Evolutionary conservation across 805 yeast species (phyloP).

Genomic region (Yamadazyma kitorensis): DNA sequence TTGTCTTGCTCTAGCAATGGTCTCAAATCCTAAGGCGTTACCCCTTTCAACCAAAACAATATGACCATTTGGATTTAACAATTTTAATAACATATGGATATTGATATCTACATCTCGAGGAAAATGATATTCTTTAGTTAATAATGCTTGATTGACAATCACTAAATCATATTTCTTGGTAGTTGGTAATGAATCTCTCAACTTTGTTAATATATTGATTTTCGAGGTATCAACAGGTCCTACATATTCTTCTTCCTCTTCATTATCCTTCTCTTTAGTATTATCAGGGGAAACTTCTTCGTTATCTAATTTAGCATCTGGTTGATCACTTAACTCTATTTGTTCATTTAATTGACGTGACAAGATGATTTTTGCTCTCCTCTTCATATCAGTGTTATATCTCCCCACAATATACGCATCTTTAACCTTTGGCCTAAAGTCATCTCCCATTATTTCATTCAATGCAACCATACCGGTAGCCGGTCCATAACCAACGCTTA

Average conservation of each 20-base stretch:
- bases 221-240: constrained; percentile 55
- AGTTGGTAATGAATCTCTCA: constrained; percentile 53
- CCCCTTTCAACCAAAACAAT: constrained; percentile 85
- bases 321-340: not conserved
- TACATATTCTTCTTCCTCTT: constrained; percentile 21
- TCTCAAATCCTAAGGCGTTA: constrained; percentile 83
- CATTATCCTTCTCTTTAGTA: constrained; percentile 6
- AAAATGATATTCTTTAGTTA: constrained; percentile 56
- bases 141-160: constrained; percentile 75
- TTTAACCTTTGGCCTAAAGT: constrained; percentile 58
- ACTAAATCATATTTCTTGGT: constrained; percentile 71
- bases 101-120: constrained; percentile 73
- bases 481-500: constrained; percentile 89
- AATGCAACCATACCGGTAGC: constrained; percentile 87
- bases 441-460: constrained; percentile 74
- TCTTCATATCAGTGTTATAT: constrained; percentile 59
- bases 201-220: constrained; percentile 51
- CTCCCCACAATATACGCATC: constrained; percentile 73
- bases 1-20: constrained; percentile 87
- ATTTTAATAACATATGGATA: constrained; percentile 53
- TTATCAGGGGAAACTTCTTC: not conserved
- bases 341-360: constrained; percentile 60
- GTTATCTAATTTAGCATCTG: not conserved
- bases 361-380: constrained; percentile 72
- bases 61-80: constrained; percentile 76